phyloP scores from a whole-genome alignment of 768 basidiomycete genomes.

The Lentinula detonsa region DNA sequence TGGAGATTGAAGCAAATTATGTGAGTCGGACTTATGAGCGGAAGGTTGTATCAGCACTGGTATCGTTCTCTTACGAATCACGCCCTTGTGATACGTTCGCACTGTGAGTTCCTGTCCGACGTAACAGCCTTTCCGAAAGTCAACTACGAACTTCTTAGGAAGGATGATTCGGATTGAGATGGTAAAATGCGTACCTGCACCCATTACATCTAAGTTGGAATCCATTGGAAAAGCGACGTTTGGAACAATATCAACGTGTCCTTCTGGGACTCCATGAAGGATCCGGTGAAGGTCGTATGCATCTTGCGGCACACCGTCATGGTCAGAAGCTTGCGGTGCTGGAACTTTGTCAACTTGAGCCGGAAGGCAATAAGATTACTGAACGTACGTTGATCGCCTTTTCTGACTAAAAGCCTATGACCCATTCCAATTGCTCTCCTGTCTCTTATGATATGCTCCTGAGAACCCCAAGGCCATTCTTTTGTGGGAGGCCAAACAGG shows the following conservation, averaged over 20 bases:
- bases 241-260: constrained; percentile 66
- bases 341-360: neutral
- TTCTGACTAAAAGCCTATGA: constrained; percentile 57
- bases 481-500: constrained; percentile 50
- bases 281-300: constrained; percentile 79
- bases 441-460: constrained; percentile 50
- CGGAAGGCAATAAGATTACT: constrained; percentile 7
- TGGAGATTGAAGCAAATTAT: constrained; percentile 1
- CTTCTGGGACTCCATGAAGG: constrained; percentile 83
- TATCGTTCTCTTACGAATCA: constrained; percentile 83
- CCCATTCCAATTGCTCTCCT: constrained; percentile 78
- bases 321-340: constrained; percentile 52
- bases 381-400: constrained; percentile 69
- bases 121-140: constrained; percentile 97
- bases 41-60: constrained; percentile 58
- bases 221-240: constrained; percentile 88
- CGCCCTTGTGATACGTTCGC: constrained; percentile 92
- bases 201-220: constrained; percentile 92
- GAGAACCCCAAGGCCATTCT: constrained; percentile 56
- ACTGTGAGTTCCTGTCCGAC: constrained; percentile 97
- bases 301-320: constrained; percentile 43
- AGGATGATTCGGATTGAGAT: constrained; percentile 4
- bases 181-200: constrained; percentile 59
- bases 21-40: neutral
- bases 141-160: constrained; percentile 42